Base-by-base conservation (phyloP, 345 rosid genomes). In the Cardamine resedifolia region DNA sequence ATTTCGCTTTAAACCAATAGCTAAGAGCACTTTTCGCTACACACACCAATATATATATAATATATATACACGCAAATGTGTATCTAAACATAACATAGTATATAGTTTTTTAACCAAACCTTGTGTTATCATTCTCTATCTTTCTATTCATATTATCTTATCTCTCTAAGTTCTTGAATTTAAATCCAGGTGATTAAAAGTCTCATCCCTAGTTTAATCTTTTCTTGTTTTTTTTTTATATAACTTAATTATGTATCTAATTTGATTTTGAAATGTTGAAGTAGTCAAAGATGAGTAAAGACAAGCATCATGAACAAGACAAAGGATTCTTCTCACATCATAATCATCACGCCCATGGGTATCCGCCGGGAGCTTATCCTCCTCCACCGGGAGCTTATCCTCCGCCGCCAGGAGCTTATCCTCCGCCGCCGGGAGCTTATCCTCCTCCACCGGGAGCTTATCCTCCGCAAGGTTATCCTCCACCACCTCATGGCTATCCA, bases 341-440 rank as follows among this genome's bases (percentile, higher is more conserved):
- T 49, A 77, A 78, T 3, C 82, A 82, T n/a, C 78, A 68, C 0
- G 86, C 80, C 5, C 78, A 71, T 15, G 84, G 81, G 0, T 83
- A 83, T 44, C 87, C 30, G 0, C 87, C 26, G 5, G 85, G 83
- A 45, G 55, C 58, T 1, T 86, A 86, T 56, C 90, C 88, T 50
- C 90, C 87, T 56, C 90, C 87, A 33, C 90, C 87, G 1, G 85
- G 83, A 28, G 88, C 82, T 2, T 83, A 88, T n/a, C 28, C 28
- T 64, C 91, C 89, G 1, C 87, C 23, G 3, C 86, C 18, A 6
- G 84, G 82, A 38, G 53, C 38, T 2, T 86, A 86, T 48, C 90
- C 88, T 71, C 91, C 84, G 0, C n/a, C n/a, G n/a, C n/a, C n/a
- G n/a, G n/a, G n/a, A n/a, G n/a, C n/a, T n/a, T n/a, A n/a, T n/a